These are phyloP conservation scores for Melampsora americana DNA, from an alignment of 1,284 basidiomycete genomes.

Conservation along the genomic window DNA sequence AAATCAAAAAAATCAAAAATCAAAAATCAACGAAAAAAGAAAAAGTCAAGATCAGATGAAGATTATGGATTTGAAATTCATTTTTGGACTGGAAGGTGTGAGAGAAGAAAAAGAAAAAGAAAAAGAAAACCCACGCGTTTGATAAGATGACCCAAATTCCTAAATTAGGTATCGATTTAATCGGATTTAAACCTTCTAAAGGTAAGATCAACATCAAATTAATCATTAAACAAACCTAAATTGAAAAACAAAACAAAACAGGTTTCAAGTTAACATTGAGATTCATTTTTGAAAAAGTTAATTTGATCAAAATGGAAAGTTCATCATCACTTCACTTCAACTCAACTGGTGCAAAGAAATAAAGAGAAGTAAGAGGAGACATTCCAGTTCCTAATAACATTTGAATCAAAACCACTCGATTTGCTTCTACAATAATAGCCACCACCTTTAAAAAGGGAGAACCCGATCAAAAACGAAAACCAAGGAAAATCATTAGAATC, in stretches of 20 bases:
- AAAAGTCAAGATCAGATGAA: too few relatives aligned
- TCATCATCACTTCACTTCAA: too few relatives aligned
- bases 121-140: neutral
- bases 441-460: neutral
- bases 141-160: neutral
- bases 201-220: neutral
- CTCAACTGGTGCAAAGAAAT: neutral
- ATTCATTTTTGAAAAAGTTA: too few relatives aligned
- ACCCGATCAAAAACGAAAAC: neutral
- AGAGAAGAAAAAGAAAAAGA: too few relatives aligned
- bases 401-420: neutral
- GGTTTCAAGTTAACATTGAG: too few relatives aligned
- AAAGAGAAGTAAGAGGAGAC: neutral
- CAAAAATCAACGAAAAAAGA: neutral
- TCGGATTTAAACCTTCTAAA: neutral
- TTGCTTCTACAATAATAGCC: neutral
- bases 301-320: too few relatives aligned
- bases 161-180: neutral
- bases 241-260: neutral
- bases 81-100: too few relatives aligned
- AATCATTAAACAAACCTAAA: slow-evolving; percentile 1
- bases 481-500: too few relatives aligned
- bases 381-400: neutral
- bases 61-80: too few relatives aligned
- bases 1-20: too few relatives aligned